Conservation (phyloP, 73 alveolate species). For the Paramecium sonneborni region DNA sequence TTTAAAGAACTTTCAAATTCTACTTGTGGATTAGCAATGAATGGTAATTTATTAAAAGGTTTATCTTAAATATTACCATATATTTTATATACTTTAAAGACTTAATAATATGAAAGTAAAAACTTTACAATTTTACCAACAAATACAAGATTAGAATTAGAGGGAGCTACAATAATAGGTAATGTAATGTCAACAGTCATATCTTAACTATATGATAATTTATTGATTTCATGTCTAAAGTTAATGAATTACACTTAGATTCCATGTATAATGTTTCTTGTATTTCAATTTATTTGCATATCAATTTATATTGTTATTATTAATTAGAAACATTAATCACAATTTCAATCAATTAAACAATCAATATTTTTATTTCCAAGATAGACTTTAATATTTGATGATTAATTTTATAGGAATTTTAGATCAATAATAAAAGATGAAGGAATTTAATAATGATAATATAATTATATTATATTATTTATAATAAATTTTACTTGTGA, state of each 20-base stretch:
- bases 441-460: neutral
- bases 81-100: neutral
- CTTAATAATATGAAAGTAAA: neutral
- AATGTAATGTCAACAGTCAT: conserved; percentile 16
- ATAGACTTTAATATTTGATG: conserved; percentile 13
- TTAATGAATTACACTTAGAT: neutral
- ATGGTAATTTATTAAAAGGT: neutral
- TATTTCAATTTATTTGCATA: neutral
- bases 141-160: neutral
- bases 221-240: neutral
- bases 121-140: conserved; percentile 1
- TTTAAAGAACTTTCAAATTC: neutral
- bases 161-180: neutral
- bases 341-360: neutral
- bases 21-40: neutral
- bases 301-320: neutral
- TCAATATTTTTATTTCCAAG: neutral
- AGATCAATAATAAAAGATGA: conserved; percentile 22
- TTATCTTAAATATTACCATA: neutral
- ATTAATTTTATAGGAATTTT: neutral
- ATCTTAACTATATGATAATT: neutral
- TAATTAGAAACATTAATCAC: neutral
- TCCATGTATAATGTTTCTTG: neutral
- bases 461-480: neutral
- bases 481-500: neutral